These are phyloP conservation scores for Saksenaea oblongispora DNA, from an alignment of 371 early-diverging fungal genomes.

Conservation along the genomic window DNA sequence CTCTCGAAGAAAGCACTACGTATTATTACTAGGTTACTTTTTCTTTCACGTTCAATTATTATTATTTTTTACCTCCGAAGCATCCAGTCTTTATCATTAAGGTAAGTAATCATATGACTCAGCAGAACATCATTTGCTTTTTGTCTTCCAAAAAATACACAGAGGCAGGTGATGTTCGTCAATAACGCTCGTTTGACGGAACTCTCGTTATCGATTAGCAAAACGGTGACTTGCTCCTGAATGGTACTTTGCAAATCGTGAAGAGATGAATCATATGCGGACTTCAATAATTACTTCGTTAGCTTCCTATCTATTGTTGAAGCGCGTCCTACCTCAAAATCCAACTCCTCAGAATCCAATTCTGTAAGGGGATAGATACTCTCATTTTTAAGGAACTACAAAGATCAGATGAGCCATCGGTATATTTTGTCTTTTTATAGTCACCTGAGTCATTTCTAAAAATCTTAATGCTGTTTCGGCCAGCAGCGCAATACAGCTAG, in stretches of 20 bases:
- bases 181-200: conserved; percentile 79
- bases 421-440: background rate
- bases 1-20: conserved; percentile 87
- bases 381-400: conserved; percentile 61
- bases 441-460: conserved; percentile 68
- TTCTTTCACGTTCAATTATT: background rate
- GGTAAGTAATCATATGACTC: conserved; percentile 92
- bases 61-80: conserved; percentile 66
- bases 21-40: background rate
- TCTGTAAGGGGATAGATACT: conserved; percentile 56
- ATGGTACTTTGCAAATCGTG: conserved; percentile 74
- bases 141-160: conserved; percentile 84
- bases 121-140: conserved; percentile 84
- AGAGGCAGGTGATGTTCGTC: conserved; percentile 73
- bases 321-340: conserved; percentile 48
- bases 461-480: conserved; percentile 81
- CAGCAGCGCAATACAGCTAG: conserved; percentile 75
- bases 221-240: conserved; percentile 69
- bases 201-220: conserved; percentile 74
- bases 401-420: background rate
- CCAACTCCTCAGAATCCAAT: conserved; percentile 56
- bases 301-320: background rate
- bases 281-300: conserved; percentile 31
- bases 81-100: conserved; percentile 93
- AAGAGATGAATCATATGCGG: conserved; percentile 72